phyloP scores from a whole-genome alignment of 2,329 filamentous ascomycete genomes.

The Curvularia verruculosa region DNA sequence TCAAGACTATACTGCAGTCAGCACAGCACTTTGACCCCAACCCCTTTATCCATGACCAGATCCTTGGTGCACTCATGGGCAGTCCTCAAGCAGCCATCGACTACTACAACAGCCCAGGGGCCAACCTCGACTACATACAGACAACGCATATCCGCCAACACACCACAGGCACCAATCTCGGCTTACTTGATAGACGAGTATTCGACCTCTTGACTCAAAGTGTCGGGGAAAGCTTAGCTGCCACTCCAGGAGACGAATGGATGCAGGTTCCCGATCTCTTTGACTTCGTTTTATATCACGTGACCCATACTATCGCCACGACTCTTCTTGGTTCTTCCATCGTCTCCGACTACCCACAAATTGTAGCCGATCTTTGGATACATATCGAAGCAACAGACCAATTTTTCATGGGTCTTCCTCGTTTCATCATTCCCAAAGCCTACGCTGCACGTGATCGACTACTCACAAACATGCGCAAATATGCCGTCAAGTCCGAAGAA shows the following conservation, averaged over 20 bases:
- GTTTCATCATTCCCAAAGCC: conserved; percentile 13
- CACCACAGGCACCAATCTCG: conserved; percentile 13
- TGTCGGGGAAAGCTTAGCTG: conserved; percentile 2
- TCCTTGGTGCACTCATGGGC: conserved; percentile 23
- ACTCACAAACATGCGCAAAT: conserved; percentile 14
- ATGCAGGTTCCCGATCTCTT: conserved; percentile 20
- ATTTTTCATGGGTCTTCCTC: conserved; percentile 22
- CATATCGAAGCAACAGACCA: conserved; percentile 24
- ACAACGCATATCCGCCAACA: conserved; percentile 22
- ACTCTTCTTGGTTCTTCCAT: conserved; percentile 19
- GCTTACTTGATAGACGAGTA: conserved; percentile 15
- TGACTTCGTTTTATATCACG: conserved; percentile 15
- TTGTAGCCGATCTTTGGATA: conserved; percentile 22
- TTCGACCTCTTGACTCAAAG: conserved; percentile 15
- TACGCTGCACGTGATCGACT: conserved; percentile 23
- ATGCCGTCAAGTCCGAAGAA: conserved; percentile 9
- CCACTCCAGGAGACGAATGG: conserved; percentile 6
- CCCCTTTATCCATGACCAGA: conserved; percentile 21
- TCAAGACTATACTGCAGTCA: conserved; percentile 15
- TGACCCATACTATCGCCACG: conserved; percentile 13
- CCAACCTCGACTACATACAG: conserved; percentile 17
- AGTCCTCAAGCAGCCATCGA: conserved; percentile 23
- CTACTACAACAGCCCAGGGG: conserved; percentile 16
- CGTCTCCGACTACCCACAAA: conserved; percentile 9
- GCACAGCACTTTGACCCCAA: conserved; percentile 22